Evolutionary conservation across 352 stramenopile genomes (phyloP).

Genomic region (Phytophthora boehmeriae): DNA sequence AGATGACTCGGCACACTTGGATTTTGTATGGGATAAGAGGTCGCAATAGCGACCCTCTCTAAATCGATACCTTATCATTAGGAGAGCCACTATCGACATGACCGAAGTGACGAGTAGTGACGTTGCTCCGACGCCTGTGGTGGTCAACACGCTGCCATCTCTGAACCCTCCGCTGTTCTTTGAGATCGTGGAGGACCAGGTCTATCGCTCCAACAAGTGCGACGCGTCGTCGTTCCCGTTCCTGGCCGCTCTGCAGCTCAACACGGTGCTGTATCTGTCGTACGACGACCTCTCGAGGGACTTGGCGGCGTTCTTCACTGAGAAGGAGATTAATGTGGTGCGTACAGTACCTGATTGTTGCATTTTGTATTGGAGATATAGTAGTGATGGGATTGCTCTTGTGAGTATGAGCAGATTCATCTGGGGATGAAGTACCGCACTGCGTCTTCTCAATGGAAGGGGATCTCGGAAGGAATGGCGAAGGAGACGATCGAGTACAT

Average conservation of each 20-base stretch:
- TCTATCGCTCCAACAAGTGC: constrained; percentile 89
- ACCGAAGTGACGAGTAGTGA: constrained; percentile 23
- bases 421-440: constrained; percentile 83
- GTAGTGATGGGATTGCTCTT: constrained; percentile 3
- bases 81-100: constrained; percentile 9
- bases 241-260: constrained; percentile 77
- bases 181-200: constrained; percentile 86
- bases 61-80: neutral
- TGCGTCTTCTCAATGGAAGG: constrained; percentile 65
- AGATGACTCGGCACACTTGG: constrained; percentile 5
- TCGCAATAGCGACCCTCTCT: neutral
- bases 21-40: constrained; percentile 16
- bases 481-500: constrained; percentile 89
- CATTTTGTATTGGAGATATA: neutral
- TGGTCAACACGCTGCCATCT: constrained; percentile 68
- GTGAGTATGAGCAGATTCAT: constrained; percentile 60
- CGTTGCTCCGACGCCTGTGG: constrained; percentile 22
- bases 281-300: constrained; percentile 84
- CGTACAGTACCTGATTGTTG: constrained; percentile 9
- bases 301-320: constrained; percentile 80
- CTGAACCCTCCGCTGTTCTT: constrained; percentile 88
- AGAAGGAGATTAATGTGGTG: constrained; percentile 81
- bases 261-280: constrained; percentile 87
- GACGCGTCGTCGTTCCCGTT: constrained; percentile 87
- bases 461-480: constrained; percentile 82